A percentile compares a stretch with the other conserved stretches of the same genome.
Evolutionary conservation across 2,329 filamentous ascomycete species (phyloP).

Genomic region (Fusarium mundagurra): DNA sequence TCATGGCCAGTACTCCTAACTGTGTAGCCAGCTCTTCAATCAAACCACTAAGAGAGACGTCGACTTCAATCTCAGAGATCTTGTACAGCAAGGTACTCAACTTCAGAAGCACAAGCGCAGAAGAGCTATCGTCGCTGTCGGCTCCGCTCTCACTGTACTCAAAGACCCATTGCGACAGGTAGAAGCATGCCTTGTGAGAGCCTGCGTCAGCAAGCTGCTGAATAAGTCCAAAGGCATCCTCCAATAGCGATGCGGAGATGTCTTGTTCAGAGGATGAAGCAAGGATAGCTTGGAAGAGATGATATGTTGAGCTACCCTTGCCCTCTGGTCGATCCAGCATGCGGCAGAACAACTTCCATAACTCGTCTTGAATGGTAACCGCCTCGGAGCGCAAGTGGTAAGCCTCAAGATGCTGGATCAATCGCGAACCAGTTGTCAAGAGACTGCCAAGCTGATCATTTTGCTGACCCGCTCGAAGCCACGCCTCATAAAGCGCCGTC

Average conservation of each 20-base stretch:
- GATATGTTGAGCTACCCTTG: background rate
- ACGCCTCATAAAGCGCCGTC: background rate
- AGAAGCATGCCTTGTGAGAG: background rate
- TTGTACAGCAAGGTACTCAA: background rate
- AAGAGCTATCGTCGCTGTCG: background rate
- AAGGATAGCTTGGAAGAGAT: background rate
- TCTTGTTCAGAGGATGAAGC: background rate
- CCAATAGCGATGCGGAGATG: accelerated
- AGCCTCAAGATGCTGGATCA: background rate
- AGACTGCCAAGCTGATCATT: background rate
- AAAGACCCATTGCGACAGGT: background rate
- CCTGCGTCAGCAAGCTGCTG: background rate
- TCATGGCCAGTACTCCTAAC: background rate
- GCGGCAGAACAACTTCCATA: background rate
- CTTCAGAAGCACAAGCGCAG: background rate
- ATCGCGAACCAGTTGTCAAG: background rate
- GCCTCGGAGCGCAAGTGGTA: background rate
- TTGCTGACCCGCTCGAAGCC: background rate
- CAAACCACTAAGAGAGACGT: background rate
- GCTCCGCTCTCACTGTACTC: background rate
- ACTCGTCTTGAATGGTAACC: background rate
- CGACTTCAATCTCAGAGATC: background rate
- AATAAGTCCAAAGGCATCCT: background rate
- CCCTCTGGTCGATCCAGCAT: background rate
- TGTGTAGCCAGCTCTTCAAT: background rate